phyloP scores from a whole-genome alignment of 176 grass and related monocot genomes.

The Calamus simplicifolius region DNA sequence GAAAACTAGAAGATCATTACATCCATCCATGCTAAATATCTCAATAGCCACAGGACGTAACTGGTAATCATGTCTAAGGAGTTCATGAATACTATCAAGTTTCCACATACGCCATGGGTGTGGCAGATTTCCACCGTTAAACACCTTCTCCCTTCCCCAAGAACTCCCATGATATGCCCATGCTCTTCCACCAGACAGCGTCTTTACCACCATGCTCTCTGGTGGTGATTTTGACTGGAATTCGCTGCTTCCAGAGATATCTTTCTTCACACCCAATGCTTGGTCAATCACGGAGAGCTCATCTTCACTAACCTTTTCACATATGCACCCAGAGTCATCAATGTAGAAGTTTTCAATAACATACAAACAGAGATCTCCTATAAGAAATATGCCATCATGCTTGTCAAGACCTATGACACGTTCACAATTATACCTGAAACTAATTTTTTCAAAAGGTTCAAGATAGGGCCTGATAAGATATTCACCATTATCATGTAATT shows the following conservation, averaged over 20 bases:
- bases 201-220: conserved; percentile 37
- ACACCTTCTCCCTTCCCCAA: conserved; percentile 95
- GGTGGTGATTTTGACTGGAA: conserved; percentile 66
- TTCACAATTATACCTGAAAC: conserved; percentile 91
- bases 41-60: conserved; percentile 94
- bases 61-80: conserved; percentile 96
- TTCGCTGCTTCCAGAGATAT: conserved; percentile 65
- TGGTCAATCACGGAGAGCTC: conserved; percentile 96
- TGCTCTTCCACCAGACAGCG: conserved; percentile 72
- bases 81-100: conserved; percentile 91
- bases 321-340: conserved; percentile 85
- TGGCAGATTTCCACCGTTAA: conserved; percentile 64
- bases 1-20: conserved; percentile 97
- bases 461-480: conserved; percentile 97
- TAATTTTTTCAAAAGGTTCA: conserved; percentile 89
- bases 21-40: conserved; percentile 99
- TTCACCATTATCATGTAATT: conserved; percentile 93
- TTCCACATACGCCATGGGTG: conserved; percentile 99
- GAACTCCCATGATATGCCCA: conserved; percentile 97
- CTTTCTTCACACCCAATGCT: conserved; percentile 97
- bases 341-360: conserved; percentile 99
- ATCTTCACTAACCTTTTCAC: conserved; percentile 82
- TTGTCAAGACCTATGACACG: conserved; percentile 93
- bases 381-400: conserved; percentile 98
- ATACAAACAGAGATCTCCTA: conserved; percentile 90